Evolutionary conservation across 164 flowering plant species (phyloP), one percentile per base, ranked within the genome.

Genomic region (Aristolochia contorta): DNA sequence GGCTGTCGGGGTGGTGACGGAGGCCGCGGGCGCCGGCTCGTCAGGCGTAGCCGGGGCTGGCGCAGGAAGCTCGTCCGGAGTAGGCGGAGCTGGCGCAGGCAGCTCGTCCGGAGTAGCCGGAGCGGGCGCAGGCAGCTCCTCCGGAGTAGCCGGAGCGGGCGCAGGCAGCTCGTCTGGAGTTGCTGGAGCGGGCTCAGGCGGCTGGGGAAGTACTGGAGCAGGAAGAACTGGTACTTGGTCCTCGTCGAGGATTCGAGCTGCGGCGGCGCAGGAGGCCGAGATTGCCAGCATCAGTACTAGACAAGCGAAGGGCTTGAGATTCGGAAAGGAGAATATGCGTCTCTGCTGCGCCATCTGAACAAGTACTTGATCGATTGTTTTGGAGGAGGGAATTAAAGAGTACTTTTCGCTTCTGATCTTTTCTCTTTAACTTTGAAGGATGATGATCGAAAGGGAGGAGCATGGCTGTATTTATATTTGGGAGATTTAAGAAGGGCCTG

Each of bases 191-290:
- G 65, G 57, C 43, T 58, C 55, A n/a, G 53, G 63, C 16, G 51
- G 43, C 0, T 58, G 56, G 18, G 64, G 14, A 3, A 53, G 56
- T 23, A n/a, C n/a, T n/a, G 56, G 56, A 27, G 30, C 56, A 16
- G 64, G 20, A 15, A 4, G 62, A 4, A 21, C 15, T 1, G 74
- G 63, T 16, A 71, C 63, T n/a, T 57, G 56, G 9, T 68, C 55
- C 59, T 82, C 84, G 15, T 74, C 80, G 12, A 84, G 86, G 41
- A 69, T 67, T 66, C 88, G 78, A 56, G 85, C 81, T 12, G 84
- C 73, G 45, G 66, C 16, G 12, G 74, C 71, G 56, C 22, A 66
- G 16, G 80, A 51, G 60, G 75, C 45, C 18, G 77, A 30, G 47
- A 84, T 68, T 33, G 76, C 69, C 48, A 84, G 59, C 12, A 78